A percentile compares a stretch with the other conserved stretches of the same genome.
Evolutionary conservation across 2,329 filamentous ascomycete genomes (phyloP).

Genomic region (Fusarium vanettenii): DNA sequence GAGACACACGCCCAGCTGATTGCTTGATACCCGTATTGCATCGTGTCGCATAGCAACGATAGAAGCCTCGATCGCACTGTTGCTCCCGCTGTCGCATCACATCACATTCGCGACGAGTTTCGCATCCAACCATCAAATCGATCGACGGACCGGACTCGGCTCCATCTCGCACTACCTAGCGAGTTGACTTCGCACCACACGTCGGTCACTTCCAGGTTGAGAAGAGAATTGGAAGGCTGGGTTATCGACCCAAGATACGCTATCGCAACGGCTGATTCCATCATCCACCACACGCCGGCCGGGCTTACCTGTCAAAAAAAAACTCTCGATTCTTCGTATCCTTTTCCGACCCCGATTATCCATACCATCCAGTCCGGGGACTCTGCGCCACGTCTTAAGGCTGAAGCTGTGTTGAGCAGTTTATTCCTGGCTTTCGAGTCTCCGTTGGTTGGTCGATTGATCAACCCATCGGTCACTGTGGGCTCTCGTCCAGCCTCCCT

Average conservation of each 20-base stretch:
- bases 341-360: neutral
- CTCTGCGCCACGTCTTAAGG: slow-evolving; percentile 32
- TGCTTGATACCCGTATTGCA: slow-evolving; percentile 2
- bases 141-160: neutral
- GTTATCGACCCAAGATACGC: slow-evolving; percentile 18
- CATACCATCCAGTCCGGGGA: slow-evolving; percentile 20
- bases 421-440: slow-evolving; percentile 4
- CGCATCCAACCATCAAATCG: neutral
- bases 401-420: slow-evolving; percentile 1
- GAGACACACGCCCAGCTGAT: slow-evolving; percentile 14
- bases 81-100: slow-evolving; percentile 25
- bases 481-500: slow-evolving; percentile 29
- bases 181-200: slow-evolving; percentile 3
- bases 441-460: slow-evolving; percentile 1
- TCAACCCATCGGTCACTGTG: neutral
- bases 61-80: slow-evolving; percentile 20
- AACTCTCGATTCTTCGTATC: slow-evolving; percentile 16
- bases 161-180: neutral
- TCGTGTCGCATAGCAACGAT: slow-evolving; percentile 18
- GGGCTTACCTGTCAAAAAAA: slow-evolving; percentile 13
- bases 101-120: neutral
- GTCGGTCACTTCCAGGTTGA: slow-evolving; percentile 9
- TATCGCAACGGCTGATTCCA: slow-evolving; percentile 28
- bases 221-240: slow-evolving; percentile 8
- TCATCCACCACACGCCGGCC: slow-evolving; percentile 15